Evolutionary conservation across 2,329 filamentous ascomycete genomes (phyloP), one percentile per base, ranked within the genome.

Genomic region (Aspergillus intermedius): DNA sequence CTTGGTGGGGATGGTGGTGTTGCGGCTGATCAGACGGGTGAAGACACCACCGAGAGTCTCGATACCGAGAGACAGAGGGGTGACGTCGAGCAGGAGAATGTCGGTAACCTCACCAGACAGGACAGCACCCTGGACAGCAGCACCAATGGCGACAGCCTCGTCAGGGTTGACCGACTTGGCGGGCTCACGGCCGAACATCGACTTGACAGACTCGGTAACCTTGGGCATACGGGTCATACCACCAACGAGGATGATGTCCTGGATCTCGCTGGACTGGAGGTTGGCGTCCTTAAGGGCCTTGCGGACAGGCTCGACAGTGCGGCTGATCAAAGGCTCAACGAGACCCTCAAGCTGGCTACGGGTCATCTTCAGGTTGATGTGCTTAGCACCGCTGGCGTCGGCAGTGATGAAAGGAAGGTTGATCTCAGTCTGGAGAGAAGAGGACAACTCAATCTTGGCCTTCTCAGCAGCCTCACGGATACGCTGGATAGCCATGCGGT

Each of bases 211-310:
- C 78, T 96, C 90, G 55, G 83, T 80, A 60, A 97, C 91, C 86
- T 96, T 96, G 71, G 91, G 91, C 91, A 97, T 97, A 78, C 91
- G 91, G 63, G 91, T 96, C 91, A 96, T 96, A 76, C 91, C 91
- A 84, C 91, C 91, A 48, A 97, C 91, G 40, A 97, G 86, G 71
- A 97, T 95, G 61, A 97, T 88, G 70, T 97, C 91, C 76, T 96
- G 88, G 69, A 97, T 94, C 54, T 96, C 91, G 78, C 90, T 94
- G 62, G 91, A 83, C 72, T 88, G 79, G 42, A 97, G 83, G 74
- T 85, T 84, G 70, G 91, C 91, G 73, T 97, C 91, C 83, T 96
- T 96, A 52, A 97, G 80, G 17, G 91, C 91, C 83, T 95, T 96
- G 75, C 90, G 88, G 60, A 96, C 91, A 54, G 91, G 91, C 55